Base-by-base conservation (phyloP, 768 basidiomycete genomes). In the Kwoniella dejecticola region DNA sequence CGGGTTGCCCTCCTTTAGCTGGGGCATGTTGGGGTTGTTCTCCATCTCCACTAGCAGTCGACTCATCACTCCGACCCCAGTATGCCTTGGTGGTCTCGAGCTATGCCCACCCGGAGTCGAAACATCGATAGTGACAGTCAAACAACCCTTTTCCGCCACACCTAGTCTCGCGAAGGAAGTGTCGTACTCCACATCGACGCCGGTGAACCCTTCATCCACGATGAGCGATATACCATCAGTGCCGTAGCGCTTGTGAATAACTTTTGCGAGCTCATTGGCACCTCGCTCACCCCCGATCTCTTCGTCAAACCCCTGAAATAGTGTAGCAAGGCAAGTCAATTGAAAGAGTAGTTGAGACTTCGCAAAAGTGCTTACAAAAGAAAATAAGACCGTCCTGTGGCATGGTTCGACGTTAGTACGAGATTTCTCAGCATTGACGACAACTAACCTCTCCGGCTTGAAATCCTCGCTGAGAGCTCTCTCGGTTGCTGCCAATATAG, bases 181-280 rank as follows among this genome's bases (percentile, higher is more conserved):
- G 8, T 30, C 36, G 24, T 19, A 29, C n/a, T 52, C 52, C 4
- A 26, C 24, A 31, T 29, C 30, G 17, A 52, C 30, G 6, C 52
- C 52, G 17, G 52, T 52, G 30, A 52, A 52, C 4, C 52, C 52
- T 40, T 52, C 52, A 30, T 52, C 52, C 10, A 52, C 27, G 17
- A 52, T 19, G 12, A 52, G n/a, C 3, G 52, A 24, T 8, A 52
- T n/a, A 15, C 27, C 24, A 31, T 52, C 52, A 13, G 3, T 26
- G 3, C 52, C 52, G 19, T 52, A 52, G 3, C 52, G 52, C 10
- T 33, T 33, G 3, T 31, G 4, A 15, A 52, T 29, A 15, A 40
- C 17, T 26, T 48, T 48, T 11, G 47, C 47, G 13, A 48, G 6
- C 27, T 48, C 19, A 23, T 6, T 5, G 5, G 17, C 47, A 12